Evolutionary conservation across 495 filamentous ascomycete genomes (phyloP).

Genomic region (Podospora fimiseda): DNA sequence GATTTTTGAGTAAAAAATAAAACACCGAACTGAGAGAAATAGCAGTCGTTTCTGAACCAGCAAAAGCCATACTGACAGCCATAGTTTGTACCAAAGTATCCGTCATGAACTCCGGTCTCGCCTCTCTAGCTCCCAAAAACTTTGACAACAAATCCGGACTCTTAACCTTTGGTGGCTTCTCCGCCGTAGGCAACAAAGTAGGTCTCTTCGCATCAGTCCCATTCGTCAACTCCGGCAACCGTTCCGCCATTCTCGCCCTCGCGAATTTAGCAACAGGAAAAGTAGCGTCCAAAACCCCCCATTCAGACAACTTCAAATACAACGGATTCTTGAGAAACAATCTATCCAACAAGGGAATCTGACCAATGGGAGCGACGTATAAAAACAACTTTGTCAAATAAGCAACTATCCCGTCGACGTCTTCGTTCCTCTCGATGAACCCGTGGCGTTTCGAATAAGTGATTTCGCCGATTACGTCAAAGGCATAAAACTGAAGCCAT

Average conservation of each 20-base stretch:
- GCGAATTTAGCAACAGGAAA: conserved; percentile 60
- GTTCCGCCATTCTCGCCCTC: conserved; percentile 48
- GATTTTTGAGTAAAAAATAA: conserved; percentile 57
- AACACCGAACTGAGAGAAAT: conserved; percentile 57
- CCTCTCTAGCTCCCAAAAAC: conserved; percentile 51
- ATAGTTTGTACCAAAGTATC: conserved; percentile 58
- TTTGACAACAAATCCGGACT: conserved; percentile 56
- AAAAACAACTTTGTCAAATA: conserved; percentile 49
- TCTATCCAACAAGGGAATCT: conserved; percentile 58
- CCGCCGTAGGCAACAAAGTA: conserved; percentile 30
- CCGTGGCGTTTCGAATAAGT: conserved; percentile 60
- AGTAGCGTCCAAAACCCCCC: conserved; percentile 47
- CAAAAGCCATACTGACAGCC: conserved; percentile 60
- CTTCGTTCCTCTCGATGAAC: conserved; percentile 55
- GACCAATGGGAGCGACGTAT: conserved; percentile 56
- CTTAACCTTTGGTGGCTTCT: conserved; percentile 36
- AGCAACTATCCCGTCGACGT: conserved; percentile 56
- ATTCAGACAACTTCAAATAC: conserved; percentile 44
- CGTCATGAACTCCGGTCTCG: conserved; percentile 61
- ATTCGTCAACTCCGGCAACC: conserved; percentile 33
- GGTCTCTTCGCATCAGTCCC: conserved; percentile 19
- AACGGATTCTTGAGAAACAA: conserved; percentile 56
- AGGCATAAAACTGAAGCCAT: conserved; percentile 77
- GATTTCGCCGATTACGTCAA: conserved; percentile 69
- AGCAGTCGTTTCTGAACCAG: conserved; percentile 57